Base-by-base conservation (phyloP, 2,329 filamentous ascomycete species). In the Colletotrichum endophyticum region DNA sequence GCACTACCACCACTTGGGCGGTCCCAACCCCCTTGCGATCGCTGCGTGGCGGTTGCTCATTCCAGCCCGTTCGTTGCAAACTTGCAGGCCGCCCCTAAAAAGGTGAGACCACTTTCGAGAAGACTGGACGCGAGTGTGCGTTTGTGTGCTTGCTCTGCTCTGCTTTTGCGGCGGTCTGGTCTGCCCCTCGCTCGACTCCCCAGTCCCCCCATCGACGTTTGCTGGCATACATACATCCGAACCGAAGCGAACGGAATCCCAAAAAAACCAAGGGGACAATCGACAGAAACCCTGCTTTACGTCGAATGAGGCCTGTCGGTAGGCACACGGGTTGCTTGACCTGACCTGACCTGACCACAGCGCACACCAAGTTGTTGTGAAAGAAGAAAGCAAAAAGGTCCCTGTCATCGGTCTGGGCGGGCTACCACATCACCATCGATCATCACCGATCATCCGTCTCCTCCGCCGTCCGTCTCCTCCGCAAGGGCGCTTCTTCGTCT, bases 1-100 rank as follows among this genome's bases (percentile, higher is more conserved):
- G 62, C 62, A 39, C 30, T 32, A 39, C n/a, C 30, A 64, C 62
- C 32, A 64, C 34, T 36, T 25, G 27, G 59, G 57, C 49, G 34
- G 34, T 53, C 32, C 59, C 70, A 53, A 63, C 36, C 70, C 56
- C 71, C 64, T 66, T 61, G 49, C 36, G 30, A 59, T 64, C 63
- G 62, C 56, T 72, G 53, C 53, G 57, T 74, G 72, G 66, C 59
- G 39, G 22, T 57, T 32, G 64, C 32, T 57, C 59, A 62, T 69
- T 74, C 70, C 70, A 76, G 74, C 59, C 71, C 74, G 74, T 76
- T 69, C 74, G 71, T 66, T 70, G 64, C 74, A 70, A 53, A 53
- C n/a, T 64, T 44, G 62, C 61, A 36, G 61, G n/a, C 22, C 6
- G 49, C 32, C 73, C 71, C 70, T 73, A 76, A 76, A 76, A 73